phyloP scores from a whole-genome alignment of 371 early-diverging fungal species.

The Lichtheimia ornata region DNA sequence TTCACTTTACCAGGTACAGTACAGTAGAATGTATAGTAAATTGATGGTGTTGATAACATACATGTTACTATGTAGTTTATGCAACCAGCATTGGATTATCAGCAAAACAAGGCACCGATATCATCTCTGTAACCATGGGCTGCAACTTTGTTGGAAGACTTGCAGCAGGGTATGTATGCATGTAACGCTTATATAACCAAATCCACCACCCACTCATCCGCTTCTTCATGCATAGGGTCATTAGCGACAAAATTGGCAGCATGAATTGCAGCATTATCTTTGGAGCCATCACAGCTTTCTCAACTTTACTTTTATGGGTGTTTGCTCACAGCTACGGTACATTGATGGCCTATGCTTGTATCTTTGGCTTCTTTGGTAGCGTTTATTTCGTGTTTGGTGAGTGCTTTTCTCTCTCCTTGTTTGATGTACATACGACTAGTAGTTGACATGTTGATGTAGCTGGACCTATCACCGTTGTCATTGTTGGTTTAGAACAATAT shows the following conservation, averaged over 20 bases:
- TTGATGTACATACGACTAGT: too few relatives aligned
- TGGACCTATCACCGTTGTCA: conserved; percentile 10
- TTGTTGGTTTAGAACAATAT: neutral
- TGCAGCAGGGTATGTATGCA: conserved; percentile 20
- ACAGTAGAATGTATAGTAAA: too few relatives aligned
- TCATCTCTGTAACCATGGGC: conserved; percentile 29
- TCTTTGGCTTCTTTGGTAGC: conserved; percentile 26
- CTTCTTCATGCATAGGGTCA: neutral
- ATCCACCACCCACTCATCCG: too few relatives aligned
- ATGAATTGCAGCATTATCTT: conserved; percentile 8
- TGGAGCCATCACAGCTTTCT: neutral
- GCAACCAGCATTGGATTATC: conserved; percentile 16
- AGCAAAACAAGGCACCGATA: conserved; percentile 14
- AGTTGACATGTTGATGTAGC: neutral
- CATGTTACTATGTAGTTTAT: conserved; percentile 16
- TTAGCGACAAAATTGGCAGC: conserved; percentile 3
- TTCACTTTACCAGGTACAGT: too few relatives aligned
- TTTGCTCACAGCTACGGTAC: conserved; percentile 28
- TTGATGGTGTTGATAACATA: too few relatives aligned
- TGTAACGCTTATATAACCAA: too few relatives aligned
- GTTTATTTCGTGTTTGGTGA: conserved; percentile 17
- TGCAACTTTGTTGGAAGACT: conserved; percentile 53
- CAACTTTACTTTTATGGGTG: conserved; percentile 31
- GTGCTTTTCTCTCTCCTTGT: neutral
- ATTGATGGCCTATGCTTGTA: conserved; percentile 19